These are phyloP conservation scores for Cercospora berteroae DNA, from an alignment of 2,329 filamentous ascomycete genomes.

Conservation along the genomic window DNA sequence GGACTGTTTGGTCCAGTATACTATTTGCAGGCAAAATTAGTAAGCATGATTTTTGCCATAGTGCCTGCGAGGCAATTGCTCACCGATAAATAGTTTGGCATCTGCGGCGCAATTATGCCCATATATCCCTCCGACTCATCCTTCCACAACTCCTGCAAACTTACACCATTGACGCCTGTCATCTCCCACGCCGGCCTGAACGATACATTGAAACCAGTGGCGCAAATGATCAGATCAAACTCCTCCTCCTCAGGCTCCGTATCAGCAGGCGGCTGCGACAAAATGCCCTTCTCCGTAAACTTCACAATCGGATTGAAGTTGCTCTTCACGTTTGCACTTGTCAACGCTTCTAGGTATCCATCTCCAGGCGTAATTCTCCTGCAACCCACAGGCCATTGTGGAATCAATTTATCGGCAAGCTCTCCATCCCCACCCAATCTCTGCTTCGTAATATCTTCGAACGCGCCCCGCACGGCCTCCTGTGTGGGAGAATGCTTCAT, in stretches of 20 bases:
- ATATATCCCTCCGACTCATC: constrained; percentile 29
- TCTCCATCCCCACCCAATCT: constrained; percentile 13
- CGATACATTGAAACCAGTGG: constrained; percentile 43
- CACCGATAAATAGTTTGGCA: constrained; percentile 33
- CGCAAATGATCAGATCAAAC: constrained; percentile 49
- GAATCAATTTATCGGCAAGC: constrained; percentile 12
- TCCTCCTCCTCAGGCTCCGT: constrained; percentile 26
- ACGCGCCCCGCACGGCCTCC: background rate
- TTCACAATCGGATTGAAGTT: constrained; percentile 13
- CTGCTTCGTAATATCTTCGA: constrained; percentile 11
- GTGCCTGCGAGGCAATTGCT: background rate
- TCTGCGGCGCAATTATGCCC: constrained; percentile 25
- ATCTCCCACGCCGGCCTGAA: constrained; percentile 37
- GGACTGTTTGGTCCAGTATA: constrained; percentile 20
- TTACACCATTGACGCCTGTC: constrained; percentile 37
- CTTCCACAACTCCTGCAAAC: constrained; percentile 26
- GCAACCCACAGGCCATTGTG: constrained; percentile 20
- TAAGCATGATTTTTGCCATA: background rate
- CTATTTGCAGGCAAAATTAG: background rate
- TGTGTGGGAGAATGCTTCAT: constrained; percentile 9
- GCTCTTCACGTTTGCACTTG: constrained; percentile 16
- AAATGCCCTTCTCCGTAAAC: constrained; percentile 14
- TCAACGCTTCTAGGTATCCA: constrained; percentile 19
- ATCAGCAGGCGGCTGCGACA: constrained; percentile 8
- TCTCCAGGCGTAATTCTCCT: constrained; percentile 18